Evolutionary conservation across 2,329 filamentous ascomycete genomes (phyloP), one percentile per base, ranked within the genome.

Genomic region (Gaeumannomyces tritici): DNA sequence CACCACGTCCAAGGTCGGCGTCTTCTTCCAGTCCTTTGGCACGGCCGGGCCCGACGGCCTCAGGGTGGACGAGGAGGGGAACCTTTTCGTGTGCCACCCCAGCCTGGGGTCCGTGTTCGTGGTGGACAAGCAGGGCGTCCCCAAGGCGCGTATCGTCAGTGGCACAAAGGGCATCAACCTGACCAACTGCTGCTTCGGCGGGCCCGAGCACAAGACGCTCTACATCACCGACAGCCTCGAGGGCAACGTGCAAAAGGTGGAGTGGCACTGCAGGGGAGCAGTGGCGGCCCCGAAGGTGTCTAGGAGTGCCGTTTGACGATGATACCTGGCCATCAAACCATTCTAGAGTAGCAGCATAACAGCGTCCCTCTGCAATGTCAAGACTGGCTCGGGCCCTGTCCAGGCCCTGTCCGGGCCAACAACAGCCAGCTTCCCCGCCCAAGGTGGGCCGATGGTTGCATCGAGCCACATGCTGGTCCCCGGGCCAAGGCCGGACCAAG

Each of bases 21-120:
- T 89, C 13, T 80, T 86, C 0, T 89, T 89, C 67, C 72, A 89
- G 15, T 84, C 83, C 3, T 89, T 87, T 69, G 85, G 89, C 68
- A 80, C 80, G 0, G 85, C 89, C 69, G 87, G 86, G 66, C 33
- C 33, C 13, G 80, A 83, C 64, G 71, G 75, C 0, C 70, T 80
- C 2, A 83, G 83, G 4, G 9, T 35, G 68, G 80, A 83, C 63
- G 79, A 84, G 11, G 81, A 81, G 1, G 85, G 84, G 0, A 80
- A 77, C 1, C 71, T 89, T 9, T 82, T 35, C 18, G 33, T 35
- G 33, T 35, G 33, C 33, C 33, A 13, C 33, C 33, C 33, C 33
- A 35, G 33, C 33, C 33, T 35, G 13, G 33, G 33, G 13, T 35
- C 33, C 13, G 33, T 35, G 13, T 35, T 35, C 18, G 33, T 35